These are phyloP conservation scores for Moesziomyces sp. DNA, from an alignment of 1,284 basidiomycete genomes.

Conservation along the genomic window DNA sequence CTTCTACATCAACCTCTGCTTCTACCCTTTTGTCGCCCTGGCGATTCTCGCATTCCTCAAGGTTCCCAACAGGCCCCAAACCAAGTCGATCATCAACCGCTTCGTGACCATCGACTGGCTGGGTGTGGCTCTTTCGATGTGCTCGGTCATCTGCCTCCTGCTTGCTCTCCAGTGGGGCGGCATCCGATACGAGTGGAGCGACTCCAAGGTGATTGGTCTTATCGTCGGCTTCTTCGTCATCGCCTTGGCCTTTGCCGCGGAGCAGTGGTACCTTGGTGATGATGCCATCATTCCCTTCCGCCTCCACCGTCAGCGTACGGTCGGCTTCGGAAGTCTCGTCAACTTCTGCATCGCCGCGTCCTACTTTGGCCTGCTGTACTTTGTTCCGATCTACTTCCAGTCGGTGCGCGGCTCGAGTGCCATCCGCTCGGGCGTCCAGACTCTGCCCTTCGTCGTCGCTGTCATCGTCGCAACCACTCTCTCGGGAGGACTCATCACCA, in stretches of 20 bases:
- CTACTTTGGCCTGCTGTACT: slow-evolving; percentile 47
- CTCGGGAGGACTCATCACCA: slow-evolving; percentile 47
- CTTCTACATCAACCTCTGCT: slow-evolving; percentile 54
- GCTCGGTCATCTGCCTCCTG: slow-evolving; percentile 61
- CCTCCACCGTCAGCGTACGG: slow-evolving; percentile 51
- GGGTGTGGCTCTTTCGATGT: slow-evolving; percentile 58
- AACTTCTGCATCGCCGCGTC: slow-evolving; percentile 47
- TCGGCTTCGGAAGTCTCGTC: slow-evolving; percentile 49
- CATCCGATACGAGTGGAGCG: slow-evolving; percentile 58
- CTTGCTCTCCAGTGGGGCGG: slow-evolving; percentile 60
- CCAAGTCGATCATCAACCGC: slow-evolving; percentile 12
- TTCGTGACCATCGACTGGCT: slow-evolving; percentile 61
- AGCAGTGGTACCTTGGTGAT: slow-evolving; percentile 60
- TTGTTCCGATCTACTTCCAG: slow-evolving; percentile 57
- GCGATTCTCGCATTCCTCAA: slow-evolving; percentile 46
- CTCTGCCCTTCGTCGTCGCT: slow-evolving; percentile 58
- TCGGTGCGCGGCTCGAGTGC: slow-evolving; percentile 46
- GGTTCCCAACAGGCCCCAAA: slow-evolving; percentile 10
- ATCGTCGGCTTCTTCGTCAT: slow-evolving; percentile 57
- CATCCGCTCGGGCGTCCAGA: slow-evolving; percentile 61
- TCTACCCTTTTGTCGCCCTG: slow-evolving; percentile 42
- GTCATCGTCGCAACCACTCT: slow-evolving; percentile 57
- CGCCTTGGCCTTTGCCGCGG: slow-evolving; percentile 39
- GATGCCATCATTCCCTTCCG: slow-evolving; percentile 63
- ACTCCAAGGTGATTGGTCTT: slow-evolving; percentile 56